Conservation (phyloP, 768 basidiomycete species). For the Strobilomyces echinocephalus region DNA sequence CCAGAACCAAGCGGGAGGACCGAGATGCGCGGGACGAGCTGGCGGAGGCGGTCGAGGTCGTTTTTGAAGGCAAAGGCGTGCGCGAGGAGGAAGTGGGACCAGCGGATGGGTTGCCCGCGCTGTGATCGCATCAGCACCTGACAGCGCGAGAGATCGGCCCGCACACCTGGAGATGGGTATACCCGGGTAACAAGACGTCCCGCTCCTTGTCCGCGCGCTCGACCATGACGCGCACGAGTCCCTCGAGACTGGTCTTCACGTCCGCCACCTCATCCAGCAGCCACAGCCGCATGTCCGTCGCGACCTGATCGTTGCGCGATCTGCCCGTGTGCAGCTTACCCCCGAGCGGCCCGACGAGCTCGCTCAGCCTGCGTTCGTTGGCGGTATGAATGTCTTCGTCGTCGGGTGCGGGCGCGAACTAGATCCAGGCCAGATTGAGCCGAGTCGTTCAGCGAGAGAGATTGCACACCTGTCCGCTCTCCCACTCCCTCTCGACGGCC, state of each 20-base stretch:
- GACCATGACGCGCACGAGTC: slow-evolving; percentile 80
- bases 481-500: slow-evolving; percentile 83
- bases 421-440: background rate
- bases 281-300: slow-evolving; percentile 98
- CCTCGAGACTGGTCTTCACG: slow-evolving; percentile 66
- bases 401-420: slow-evolving; percentile 79
- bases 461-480: slow-evolving; percentile 52
- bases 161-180: slow-evolving; percentile 90
- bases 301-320: slow-evolving; percentile 97
- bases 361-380: slow-evolving; percentile 90
- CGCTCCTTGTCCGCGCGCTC: slow-evolving; percentile 93
- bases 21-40: slow-evolving; percentile 85
- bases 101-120: slow-evolving; percentile 97
- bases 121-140: slow-evolving; percentile 30
- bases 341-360: slow-evolving; percentile 87
- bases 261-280: slow-evolving; percentile 71
- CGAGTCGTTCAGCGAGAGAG: too few relatives aligned
- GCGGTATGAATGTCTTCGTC: slow-evolving; percentile 99
- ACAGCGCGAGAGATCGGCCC: background rate
- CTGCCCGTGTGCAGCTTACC: slow-evolving; percentile 98
- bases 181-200: slow-evolving; percentile 87
- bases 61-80: slow-evolving; percentile 91
- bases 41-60: slow-evolving; percentile 80
- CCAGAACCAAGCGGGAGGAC: slow-evolving; percentile 92
- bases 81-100: slow-evolving; percentile 95